Conservation (phyloP, 2,329 filamentous ascomycete genomes). For the Dactylonectria estremocensis region DNA sequence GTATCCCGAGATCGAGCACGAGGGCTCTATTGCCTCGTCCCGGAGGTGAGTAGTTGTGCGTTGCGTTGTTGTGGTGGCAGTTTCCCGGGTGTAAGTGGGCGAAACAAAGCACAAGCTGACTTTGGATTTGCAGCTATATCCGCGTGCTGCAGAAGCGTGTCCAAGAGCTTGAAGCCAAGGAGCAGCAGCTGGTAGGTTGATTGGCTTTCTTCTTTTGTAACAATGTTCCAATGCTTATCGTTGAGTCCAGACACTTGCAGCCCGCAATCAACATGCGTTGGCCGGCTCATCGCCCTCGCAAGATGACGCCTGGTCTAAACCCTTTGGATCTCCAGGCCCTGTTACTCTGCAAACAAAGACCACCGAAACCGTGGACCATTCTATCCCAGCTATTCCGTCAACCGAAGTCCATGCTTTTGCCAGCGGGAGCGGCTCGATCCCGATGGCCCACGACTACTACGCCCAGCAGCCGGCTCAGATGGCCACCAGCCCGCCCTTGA, state of each 20-base stretch:
- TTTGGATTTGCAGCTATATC: slow-evolving; percentile 41
- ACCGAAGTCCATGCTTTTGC: slow-evolving; percentile 39
- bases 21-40: slow-evolving; percentile 48
- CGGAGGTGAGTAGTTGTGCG: slow-evolving; percentile 39
- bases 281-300: slow-evolving; percentile 37
- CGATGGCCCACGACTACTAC: slow-evolving; percentile 41
- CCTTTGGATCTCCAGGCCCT: slow-evolving; percentile 37
- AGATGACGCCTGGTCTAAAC: slow-evolving; percentile 43
- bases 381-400: slow-evolving; percentile 41
- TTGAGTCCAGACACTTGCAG: slow-evolving; percentile 13
- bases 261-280: slow-evolving; percentile 34
- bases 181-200: slow-evolving; percentile 44
- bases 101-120: background rate
- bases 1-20: slow-evolving; percentile 49
- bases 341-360: slow-evolving; percentile 37
- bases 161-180: slow-evolving; percentile 47
- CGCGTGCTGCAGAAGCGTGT: slow-evolving; percentile 48
- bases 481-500: slow-evolving; percentile 46
- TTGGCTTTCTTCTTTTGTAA: background rate
- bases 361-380: slow-evolving; percentile 35
- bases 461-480: slow-evolving; percentile 37
- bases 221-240: background rate
- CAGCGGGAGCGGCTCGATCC: slow-evolving; percentile 31
- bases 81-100: slow-evolving; percentile 21
- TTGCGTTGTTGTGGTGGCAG: no score